Evolutionary conservation across 139 green algal species (phyloP).

Genomic region (Coccomyxa sp.): DNA sequence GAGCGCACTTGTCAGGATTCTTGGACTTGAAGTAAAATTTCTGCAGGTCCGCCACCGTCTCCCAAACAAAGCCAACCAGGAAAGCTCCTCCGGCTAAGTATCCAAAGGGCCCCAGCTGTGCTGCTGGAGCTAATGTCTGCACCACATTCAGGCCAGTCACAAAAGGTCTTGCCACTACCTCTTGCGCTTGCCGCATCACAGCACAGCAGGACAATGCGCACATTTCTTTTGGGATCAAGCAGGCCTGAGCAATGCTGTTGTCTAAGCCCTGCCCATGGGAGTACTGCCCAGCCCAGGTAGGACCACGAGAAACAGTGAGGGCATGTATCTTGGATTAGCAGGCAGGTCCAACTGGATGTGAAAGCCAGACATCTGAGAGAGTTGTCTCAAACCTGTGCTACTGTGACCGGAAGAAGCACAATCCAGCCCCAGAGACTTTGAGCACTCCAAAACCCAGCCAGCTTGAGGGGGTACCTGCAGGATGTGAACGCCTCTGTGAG

Average conservation of each 20-base stretch:
- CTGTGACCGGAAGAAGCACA: constrained; percentile 35
- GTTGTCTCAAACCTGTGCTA: constrained; percentile 9
- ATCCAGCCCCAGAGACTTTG: constrained; percentile 35
- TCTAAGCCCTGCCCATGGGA: no score
- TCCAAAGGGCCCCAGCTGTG: constrained; percentile 2
- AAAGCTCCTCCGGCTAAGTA: constrained; percentile 5
- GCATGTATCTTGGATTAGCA: no score
- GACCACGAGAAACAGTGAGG: no score
- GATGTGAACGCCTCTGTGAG: not conserved
- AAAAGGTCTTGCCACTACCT: no score
- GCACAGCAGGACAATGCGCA: no score
- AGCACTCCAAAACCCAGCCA: constrained; percentile 33
- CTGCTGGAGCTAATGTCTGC: constrained; percentile 5
- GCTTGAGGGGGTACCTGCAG: constrained; percentile 24
- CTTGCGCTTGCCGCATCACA: no score
- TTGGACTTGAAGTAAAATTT: constrained; percentile 38
- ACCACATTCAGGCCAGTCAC: no score
- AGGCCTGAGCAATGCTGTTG: no score
- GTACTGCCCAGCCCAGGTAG: no score
- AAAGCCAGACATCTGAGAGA: no score
- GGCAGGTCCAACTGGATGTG: no score
- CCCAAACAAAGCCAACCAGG: constrained; percentile 17
- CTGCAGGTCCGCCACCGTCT: constrained; percentile 40
- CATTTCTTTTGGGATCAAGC: no score
- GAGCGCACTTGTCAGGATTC: constrained; percentile 7